These are phyloP conservation scores for Aegle marmelos DNA, from an alignment of 345 rosid genomes.

Conservation along the genomic window DNA sequence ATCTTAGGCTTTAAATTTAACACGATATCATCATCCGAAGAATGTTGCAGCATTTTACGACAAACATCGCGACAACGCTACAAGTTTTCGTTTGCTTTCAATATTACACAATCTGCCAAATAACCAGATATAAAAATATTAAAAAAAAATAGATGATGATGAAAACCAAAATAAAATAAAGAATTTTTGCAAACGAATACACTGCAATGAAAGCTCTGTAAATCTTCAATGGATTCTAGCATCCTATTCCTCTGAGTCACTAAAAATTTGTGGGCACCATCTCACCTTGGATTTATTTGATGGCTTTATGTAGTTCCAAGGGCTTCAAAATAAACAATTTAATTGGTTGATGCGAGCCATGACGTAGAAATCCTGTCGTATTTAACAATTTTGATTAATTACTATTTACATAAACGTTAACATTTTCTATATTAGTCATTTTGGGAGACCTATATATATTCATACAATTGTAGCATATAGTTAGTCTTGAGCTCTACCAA, in stretches of 20 bases:
- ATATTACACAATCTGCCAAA: slow-evolving; percentile 40
- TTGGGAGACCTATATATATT: too few relatives aligned
- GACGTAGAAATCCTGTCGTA: neutral
- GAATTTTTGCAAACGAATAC: neutral
- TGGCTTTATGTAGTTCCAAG: slow-evolving; percentile 16
- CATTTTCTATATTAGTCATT: too few relatives aligned
- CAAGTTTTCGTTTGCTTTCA: slow-evolving; percentile 30
- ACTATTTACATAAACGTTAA: too few relatives aligned
- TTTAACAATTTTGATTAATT: too few relatives aligned
- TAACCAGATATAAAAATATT: slow-evolving; percentile 19
- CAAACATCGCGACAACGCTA: slow-evolving; percentile 53
- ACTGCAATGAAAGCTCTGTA: slow-evolving; percentile 27
- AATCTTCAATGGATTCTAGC: slow-evolving; percentile 34
- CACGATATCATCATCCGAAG: slow-evolving; percentile 21
- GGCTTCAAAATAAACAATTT: neutral
- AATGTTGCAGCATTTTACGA: slow-evolving; percentile 63
- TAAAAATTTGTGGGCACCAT: slow-evolving; percentile 30
- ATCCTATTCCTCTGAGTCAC: slow-evolving; percentile 43
- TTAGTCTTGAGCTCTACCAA: too few relatives aligned
- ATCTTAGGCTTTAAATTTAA: neutral
- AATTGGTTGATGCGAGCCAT: slow-evolving; percentile 21
- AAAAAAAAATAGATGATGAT: neutral
- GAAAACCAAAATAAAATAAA: neutral
- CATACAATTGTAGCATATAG: too few relatives aligned
- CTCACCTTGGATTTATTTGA: slow-evolving; percentile 20